Conservation (phyloP, 805 yeast genomes). For the Candida cerambycidarum region DNA sequence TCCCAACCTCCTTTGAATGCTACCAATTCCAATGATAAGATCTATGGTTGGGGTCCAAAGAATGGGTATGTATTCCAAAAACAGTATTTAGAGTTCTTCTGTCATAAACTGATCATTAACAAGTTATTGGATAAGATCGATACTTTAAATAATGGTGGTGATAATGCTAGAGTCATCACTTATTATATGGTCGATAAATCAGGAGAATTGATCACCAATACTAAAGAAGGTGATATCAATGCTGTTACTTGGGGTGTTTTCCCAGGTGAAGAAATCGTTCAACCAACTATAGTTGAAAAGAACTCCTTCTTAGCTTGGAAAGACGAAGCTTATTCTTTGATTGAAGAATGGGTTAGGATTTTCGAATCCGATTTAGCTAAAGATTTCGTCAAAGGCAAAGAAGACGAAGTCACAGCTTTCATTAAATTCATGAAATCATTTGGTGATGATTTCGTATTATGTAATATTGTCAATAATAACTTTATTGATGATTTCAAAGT, state of each 20-base stretch:
- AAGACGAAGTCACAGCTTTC: conserved; percentile 31
- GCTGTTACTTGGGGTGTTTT: conserved; percentile 99
- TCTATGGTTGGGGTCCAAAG: conserved; percentile 93
- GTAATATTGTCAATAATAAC: conserved; percentile 90
- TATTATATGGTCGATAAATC: conserved; percentile 71
- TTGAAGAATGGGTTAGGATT: conserved; percentile 74
- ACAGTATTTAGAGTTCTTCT: conserved; percentile 83
- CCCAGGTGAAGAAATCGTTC: conserved; percentile 92
- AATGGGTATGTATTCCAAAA: conserved; percentile 93
- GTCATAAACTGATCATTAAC: conserved; percentile 56
- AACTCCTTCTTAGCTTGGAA: conserved; percentile 95
- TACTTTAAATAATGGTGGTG: conserved; percentile 38
- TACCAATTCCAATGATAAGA: conserved; percentile 61
- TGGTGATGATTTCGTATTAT: conserved; percentile 64
- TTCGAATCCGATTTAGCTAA: conserved; percentile 40
- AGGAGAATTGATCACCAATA: conserved; percentile 64
- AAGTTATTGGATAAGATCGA: conserved; percentile 44
- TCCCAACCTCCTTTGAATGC: conserved; percentile 95
- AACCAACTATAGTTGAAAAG: conserved; percentile 94
- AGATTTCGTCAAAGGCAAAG: conserved; percentile 23
- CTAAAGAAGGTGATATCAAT: conserved; percentile 73
- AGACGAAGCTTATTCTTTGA: conserved; percentile 85
- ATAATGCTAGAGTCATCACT: conserved; percentile 52
- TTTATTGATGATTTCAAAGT: conserved; percentile 54
- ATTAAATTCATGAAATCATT: conserved; percentile 45